These are phyloP conservation scores for Tricholoma matsutake DNA, from an alignment of 768 basidiomycete genomes.

Conservation along the genomic window DNA sequence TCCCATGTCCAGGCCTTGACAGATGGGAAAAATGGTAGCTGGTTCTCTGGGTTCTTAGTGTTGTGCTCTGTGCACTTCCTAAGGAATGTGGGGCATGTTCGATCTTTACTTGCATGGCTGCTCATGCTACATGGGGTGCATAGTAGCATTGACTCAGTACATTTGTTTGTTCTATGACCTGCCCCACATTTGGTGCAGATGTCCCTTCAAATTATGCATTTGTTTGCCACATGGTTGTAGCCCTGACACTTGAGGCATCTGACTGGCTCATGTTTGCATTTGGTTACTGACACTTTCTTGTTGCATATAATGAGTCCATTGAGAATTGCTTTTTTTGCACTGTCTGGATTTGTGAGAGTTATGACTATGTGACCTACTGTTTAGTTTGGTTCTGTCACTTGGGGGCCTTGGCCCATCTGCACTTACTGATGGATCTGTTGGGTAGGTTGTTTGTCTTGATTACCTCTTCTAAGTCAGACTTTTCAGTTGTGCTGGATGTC, in stretches of 20 bases:
- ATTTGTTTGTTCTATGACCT: neutral
- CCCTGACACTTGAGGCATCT: no score
- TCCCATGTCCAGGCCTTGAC: no score
- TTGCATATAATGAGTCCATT: neutral
- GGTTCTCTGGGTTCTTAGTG: no score
- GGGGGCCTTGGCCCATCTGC: neutral
- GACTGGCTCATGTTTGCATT: no score
- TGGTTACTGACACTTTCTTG: neutral
- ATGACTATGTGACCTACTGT: neutral
- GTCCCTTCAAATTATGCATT: neutral
- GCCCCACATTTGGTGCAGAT: no score
- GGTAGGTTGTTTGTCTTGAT: neutral
- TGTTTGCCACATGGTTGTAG: neutral
- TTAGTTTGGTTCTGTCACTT: neutral
- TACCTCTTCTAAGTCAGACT: neutral
- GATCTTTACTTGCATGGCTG: no score
- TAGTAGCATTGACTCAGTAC: neutral
- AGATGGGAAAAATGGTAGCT: no score
- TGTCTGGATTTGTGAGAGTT: neutral
- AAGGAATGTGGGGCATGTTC: neutral
- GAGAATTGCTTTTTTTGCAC: neutral
- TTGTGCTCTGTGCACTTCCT: neutral
- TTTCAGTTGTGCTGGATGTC: neutral
- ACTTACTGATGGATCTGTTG: neutral
- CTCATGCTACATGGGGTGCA: no score